These are phyloP conservation scores for Chaetomium tenue DNA, from an alignment of 495 filamentous ascomycete genomes.

Conservation along the genomic window DNA sequence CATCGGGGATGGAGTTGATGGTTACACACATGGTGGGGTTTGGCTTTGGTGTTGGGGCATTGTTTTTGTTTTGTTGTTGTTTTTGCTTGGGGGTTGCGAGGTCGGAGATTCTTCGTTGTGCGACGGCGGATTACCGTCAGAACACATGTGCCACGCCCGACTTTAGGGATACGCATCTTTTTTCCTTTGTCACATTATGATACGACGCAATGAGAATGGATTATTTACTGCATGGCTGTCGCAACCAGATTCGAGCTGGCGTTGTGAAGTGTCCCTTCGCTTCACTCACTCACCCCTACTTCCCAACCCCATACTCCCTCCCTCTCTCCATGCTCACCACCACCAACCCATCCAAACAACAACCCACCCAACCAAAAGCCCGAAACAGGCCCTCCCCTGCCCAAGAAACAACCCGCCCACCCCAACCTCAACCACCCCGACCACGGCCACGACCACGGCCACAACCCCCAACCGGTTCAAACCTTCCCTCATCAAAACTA, in stretches of 20 bases:
- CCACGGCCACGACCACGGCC: no score
- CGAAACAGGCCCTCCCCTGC: no score
- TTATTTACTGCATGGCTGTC: not conserved
- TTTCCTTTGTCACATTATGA: slow-evolving; percentile 17
- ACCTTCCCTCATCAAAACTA: no score
- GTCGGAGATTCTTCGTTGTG: not conserved
- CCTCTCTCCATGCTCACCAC: no score
- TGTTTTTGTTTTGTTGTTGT: not conserved
- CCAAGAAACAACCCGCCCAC: no score
- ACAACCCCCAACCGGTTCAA: no score
- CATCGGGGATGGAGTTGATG: not conserved
- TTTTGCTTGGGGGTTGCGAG: not conserved
- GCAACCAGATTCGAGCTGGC: not conserved
- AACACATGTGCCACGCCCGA: not conserved
- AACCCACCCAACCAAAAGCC: no score
- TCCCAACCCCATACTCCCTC: no score
- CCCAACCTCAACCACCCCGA: no score
- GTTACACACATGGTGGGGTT: not conserved
- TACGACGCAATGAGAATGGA: not conserved
- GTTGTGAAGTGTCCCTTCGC: no score
- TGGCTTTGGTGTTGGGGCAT: not conserved
- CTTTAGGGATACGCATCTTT: not conserved
- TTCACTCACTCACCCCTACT: no score
- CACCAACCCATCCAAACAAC: no score
- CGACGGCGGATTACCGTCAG: not conserved